Conservation (phyloP, 768 basidiomycete species). For the Tulasnella sp. region DNA sequence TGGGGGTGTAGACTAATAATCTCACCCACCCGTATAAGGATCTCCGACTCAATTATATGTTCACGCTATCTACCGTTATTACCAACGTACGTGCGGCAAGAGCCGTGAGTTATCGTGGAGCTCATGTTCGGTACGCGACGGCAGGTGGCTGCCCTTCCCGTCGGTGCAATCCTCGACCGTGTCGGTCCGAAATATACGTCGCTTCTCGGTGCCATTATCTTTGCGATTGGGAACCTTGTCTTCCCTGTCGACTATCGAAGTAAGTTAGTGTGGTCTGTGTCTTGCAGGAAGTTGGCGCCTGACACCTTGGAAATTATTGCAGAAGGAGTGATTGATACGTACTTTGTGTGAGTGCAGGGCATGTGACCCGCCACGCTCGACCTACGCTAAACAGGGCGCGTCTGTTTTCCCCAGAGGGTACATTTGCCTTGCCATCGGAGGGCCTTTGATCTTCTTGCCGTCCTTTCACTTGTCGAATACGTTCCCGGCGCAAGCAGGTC, state of each 20-base stretch:
- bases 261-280: constrained; percentile 1
- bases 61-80: constrained; percentile 27
- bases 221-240: constrained; percentile 26
- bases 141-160: constrained; percentile 24
- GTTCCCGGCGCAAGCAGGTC: constrained; percentile 28
- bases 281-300: not conserved
- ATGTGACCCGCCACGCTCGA: not conserved
- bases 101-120: not conserved
- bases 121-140: not conserved
- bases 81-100: constrained; percentile 25
- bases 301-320: not conserved
- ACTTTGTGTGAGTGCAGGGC: constrained; percentile 21
- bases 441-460: constrained; percentile 30
- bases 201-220: constrained; percentile 26
- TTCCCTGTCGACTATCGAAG: constrained; percentile 18
- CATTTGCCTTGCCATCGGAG: constrained; percentile 28
- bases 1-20: too few species aligned
- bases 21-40: constrained; percentile 18
- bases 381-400: not conserved
- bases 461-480: constrained; percentile 32
- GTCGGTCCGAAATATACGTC: constrained; percentile 26
- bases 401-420: constrained; percentile 23
- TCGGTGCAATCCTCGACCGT: constrained; percentile 24
- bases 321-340: constrained; percentile 24
- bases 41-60: constrained; percentile 26